Base-by-base conservation (phyloP, 140 eudicot species). In the Cichorium intybus region DNA sequence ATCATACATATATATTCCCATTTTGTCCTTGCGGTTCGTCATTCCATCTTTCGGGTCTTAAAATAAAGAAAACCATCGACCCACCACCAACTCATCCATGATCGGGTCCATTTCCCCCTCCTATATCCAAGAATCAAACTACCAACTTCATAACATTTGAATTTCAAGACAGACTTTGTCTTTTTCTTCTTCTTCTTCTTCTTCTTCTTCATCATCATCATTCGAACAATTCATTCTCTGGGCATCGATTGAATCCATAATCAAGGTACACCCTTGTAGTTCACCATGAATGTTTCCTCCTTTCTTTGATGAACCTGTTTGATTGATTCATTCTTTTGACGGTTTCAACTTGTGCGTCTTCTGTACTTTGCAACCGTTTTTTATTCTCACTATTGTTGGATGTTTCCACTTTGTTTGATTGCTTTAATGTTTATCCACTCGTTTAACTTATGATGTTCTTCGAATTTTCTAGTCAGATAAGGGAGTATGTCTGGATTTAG, bases 11-110 rank as follows among this genome's bases (percentile, higher is more conserved):
- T 14, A 1, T 64, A 48, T 29, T 64, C 46, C 59, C 9, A 46
- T 63, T 35, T 16, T 21, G 5, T 39, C 52, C 62, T 24, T 34
- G 15, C 37, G 16, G 23, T n/a, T 52, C 54, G 10, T 4, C 7
- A 1, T 35, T 6, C 21, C 5, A 16, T 26, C 18, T 2, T 16
- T 7, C 10, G 0, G 2, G 7, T 10, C 18, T 53, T 53, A 52
- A 17, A 50, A 46, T n/a, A 46, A n/a, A 46, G 2, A 46, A 15
- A 46, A 46, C 9, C 4, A 46, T 17, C 52, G 21, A 46, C 52
- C 54, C 24, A 27, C 28, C 27, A 58, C 64, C 64, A 58, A 58
- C 47, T 58, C 22, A 15, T 58, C 64, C 64, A 58, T 58, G 12
- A 48, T 48, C 54, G 54, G 48, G 63, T 57, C 23, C 48, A 48